phyloP scores from a whole-genome alignment of 805 yeast genomes.

The Candida verbasci region DNA sequence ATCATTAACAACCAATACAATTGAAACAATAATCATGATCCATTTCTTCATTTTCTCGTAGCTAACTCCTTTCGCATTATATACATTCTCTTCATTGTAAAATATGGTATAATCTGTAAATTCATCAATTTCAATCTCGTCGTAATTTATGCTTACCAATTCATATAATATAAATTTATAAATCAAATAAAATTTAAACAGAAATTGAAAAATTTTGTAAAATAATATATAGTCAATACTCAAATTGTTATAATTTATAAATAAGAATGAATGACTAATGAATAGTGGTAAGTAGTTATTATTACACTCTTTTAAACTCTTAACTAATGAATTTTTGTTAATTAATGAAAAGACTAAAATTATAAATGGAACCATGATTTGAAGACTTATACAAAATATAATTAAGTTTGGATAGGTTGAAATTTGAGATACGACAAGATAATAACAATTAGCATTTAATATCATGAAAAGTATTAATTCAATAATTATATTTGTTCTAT shows the following conservation, averaged over 20 bases:
- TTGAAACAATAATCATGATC: neutral
- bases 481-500: constrained; percentile 7
- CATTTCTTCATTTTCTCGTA: neutral
- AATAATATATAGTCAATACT: constrained; percentile 1
- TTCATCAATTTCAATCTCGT: constrained; percentile 3
- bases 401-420: neutral
- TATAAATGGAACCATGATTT: constrained; percentile 12
- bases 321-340: constrained; percentile 5
- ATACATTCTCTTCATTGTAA: constrained; percentile 5
- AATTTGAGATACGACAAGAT: neutral
- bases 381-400: constrained; percentile 6
- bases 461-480: constrained; percentile 19
- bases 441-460: constrained; percentile 16
- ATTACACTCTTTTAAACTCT: constrained; percentile 21
- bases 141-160: constrained; percentile 14
- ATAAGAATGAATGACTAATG: constrained; percentile 31
- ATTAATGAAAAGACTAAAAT: constrained; percentile 8
- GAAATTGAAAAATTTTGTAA: constrained; percentile 19
- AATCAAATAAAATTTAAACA: constrained; percentile 30
- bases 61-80: neutral
- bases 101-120: constrained; percentile 10
- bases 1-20: neutral
- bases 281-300: constrained; percentile 32
- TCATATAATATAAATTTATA: constrained; percentile 30
- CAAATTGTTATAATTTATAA: constrained; percentile 14